phyloP scores from a whole-genome alignment of 345 rosid species.

The Salix koriyanagi region DNA sequence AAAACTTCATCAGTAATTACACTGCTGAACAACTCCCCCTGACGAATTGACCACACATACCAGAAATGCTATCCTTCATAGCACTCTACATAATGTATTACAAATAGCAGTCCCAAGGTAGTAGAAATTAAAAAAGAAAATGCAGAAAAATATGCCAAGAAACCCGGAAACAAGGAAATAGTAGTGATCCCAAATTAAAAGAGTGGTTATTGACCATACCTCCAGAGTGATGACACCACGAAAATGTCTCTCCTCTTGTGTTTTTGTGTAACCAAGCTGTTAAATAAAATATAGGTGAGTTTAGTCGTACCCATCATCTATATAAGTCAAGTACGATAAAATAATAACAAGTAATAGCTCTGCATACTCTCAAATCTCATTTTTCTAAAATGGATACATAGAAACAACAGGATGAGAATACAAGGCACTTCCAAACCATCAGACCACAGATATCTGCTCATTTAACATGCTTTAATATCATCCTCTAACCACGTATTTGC shows the following conservation, averaged over 20 bases:
- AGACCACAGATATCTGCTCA: not conserved
- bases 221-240: constrained; percentile 89
- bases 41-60: not conserved
- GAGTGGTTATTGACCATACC: constrained; percentile 39
- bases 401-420: not conserved
- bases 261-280: constrained; percentile 96
- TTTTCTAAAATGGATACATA: not conserved
- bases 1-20: not conserved
- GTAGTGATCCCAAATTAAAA: not conserved
- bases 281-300: constrained; percentile 10
- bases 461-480: not conserved
- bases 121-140: not conserved
- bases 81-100: not conserved
- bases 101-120: not conserved
- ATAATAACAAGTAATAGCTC: not conserved
- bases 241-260: constrained; percentile 88
- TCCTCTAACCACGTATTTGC: not conserved
- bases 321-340: not conserved
- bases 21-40: not conserved
- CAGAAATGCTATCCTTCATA: not conserved
- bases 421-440: not conserved
- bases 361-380: not conserved
- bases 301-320: not conserved
- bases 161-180: not conserved
- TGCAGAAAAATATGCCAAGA: not conserved